Percentiles rank a stretch among this genome's conserved stretches.
phyloP scores from a whole-genome alignment of 306 rosid species.

The Carpinus viminea region DNA sequence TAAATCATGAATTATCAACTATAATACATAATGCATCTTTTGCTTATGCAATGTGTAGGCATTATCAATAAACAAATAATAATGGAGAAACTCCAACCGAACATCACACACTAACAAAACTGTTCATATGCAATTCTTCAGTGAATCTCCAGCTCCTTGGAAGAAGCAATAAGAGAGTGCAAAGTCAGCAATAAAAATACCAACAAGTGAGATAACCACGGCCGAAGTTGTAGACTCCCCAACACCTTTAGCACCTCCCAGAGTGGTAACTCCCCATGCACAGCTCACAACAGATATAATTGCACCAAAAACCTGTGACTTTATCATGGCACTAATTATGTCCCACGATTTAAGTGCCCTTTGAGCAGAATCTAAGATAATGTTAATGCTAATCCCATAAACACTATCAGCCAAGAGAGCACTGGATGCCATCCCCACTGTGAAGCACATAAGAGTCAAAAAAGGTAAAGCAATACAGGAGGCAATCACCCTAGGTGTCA shows the following conservation, averaged over 20 bases:
- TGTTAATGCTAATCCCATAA: slow-evolving; percentile 87
- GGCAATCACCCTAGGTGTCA: slow-evolving; percentile 88
- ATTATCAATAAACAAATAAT: slow-evolving; percentile 4
- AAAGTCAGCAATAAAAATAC: slow-evolving; percentile 90
- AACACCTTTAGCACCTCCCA: slow-evolving; percentile 96
- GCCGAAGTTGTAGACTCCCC: slow-evolving; percentile 97
- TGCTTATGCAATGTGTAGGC: not conserved
- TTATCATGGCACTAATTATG: slow-evolving; percentile 85
- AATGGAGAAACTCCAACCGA: not conserved
- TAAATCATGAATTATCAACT: not conserved
- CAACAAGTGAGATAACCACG: slow-evolving; percentile 93
- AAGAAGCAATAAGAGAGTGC: slow-evolving; percentile 81
- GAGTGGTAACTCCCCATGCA: slow-evolving; percentile 92
- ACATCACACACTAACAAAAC: slow-evolving; percentile 23
- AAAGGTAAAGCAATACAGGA: slow-evolving; percentile 77
- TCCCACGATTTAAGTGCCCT: slow-evolving; percentile 86
- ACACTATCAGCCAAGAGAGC: slow-evolving; percentile 79
- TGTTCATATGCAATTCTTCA: slow-evolving; percentile 68
- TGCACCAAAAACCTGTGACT: slow-evolving; percentile 88
- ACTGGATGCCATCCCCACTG: slow-evolving; percentile 90
- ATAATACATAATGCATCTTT: not conserved
- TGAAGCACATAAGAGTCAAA: slow-evolving; percentile 83
- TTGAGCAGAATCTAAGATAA: slow-evolving; percentile 88
- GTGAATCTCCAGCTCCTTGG: slow-evolving; percentile 90
- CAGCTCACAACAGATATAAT: slow-evolving; percentile 92